A percentile compares a stretch with the other conserved stretches of the same genome.
Evolutionary conservation across 2,329 filamentous ascomycete species (phyloP).

Genomic region (Aspergillus fijiensis): DNA sequence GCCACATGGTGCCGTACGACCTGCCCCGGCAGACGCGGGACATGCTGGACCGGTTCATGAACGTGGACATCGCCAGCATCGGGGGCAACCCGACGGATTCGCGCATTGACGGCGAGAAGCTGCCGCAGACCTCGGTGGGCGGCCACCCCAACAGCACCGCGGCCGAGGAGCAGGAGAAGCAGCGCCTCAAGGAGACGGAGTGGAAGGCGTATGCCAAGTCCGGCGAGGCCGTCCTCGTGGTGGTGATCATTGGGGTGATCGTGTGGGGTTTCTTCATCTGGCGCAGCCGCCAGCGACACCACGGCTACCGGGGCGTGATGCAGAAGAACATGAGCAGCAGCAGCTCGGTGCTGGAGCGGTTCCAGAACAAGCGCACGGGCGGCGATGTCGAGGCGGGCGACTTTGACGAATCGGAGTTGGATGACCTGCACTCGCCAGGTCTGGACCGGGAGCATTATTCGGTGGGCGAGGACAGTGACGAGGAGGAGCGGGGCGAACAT

Average conservation of each 20-base stretch:
- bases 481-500: constrained; percentile 28
- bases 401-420: constrained; percentile 62
- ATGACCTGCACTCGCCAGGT: constrained; percentile 50
- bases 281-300: constrained; percentile 54
- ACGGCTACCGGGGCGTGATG: constrained; percentile 43
- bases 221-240: constrained; percentile 78
- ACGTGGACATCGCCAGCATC: constrained; percentile 84
- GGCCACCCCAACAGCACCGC: constrained; percentile 68
- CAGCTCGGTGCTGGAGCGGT: constrained; percentile 49
- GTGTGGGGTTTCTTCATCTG: constrained; percentile 73
- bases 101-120: constrained; percentile 80
- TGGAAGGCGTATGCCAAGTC: constrained; percentile 88
- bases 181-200: constrained; percentile 77
- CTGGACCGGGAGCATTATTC: constrained; percentile 45
- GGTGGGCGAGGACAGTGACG: constrained; percentile 49
- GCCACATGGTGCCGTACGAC: constrained; percentile 98
- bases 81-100: constrained; percentile 78
- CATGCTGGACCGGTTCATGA: constrained; percentile 97
- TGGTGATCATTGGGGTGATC: constrained; percentile 71
- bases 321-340: constrained; percentile 42
- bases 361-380: constrained; percentile 43
- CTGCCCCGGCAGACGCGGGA: constrained; percentile 81
- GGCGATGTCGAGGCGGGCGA: constrained; percentile 61
- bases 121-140: constrained; percentile 73
- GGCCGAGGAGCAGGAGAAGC: constrained; percentile 65